A percentile compares a stretch with the other conserved stretches of the same genome.
Conservation (phyloP, 345 rosid species). For the Salix brachista region DNA sequence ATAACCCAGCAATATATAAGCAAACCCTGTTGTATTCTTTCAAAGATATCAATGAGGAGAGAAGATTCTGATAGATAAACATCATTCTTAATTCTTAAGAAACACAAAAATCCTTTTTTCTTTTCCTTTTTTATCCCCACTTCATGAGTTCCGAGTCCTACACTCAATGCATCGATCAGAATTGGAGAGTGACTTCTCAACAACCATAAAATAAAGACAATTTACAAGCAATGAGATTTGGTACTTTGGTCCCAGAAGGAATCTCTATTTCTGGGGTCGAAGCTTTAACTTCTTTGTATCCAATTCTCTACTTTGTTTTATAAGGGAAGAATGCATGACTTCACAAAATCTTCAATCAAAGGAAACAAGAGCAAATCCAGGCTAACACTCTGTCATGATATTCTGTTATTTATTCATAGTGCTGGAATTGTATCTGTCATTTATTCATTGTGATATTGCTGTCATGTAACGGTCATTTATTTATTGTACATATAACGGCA, state of each 20-base stretch:
- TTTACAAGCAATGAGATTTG: neutral
- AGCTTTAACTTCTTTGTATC: constrained; percentile 33
- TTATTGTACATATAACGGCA: no score
- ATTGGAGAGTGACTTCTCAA: constrained; percentile 21
- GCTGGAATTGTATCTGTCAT: no score
- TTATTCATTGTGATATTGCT: no score
- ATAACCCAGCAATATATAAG: neutral
- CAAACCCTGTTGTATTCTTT: neutral
- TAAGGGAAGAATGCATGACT: no score
- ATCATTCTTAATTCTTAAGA: neutral
- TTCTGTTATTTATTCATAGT: no score
- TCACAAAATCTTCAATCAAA: no score
- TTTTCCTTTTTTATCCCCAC: neutral
- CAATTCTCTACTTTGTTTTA: constrained; percentile 23
- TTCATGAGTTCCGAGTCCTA: constrained; percentile 7
- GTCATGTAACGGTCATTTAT: no score
- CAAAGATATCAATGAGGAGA: neutral
- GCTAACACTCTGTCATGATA: no score
- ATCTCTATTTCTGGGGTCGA: constrained; percentile 26
- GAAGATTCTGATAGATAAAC: neutral
- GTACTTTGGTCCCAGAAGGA: constrained; percentile 12
- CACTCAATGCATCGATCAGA: constrained; percentile 34
- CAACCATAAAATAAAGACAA: constrained; percentile 1
- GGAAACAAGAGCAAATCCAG: no score
- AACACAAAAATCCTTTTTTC: neutral